A percentile compares a stretch with the other conserved stretches of the same genome.
These are phyloP conservation scores for Terfezia claveryi DNA, from an alignment of 495 filamentous ascomycete genomes.

Conservation along the genomic window DNA sequence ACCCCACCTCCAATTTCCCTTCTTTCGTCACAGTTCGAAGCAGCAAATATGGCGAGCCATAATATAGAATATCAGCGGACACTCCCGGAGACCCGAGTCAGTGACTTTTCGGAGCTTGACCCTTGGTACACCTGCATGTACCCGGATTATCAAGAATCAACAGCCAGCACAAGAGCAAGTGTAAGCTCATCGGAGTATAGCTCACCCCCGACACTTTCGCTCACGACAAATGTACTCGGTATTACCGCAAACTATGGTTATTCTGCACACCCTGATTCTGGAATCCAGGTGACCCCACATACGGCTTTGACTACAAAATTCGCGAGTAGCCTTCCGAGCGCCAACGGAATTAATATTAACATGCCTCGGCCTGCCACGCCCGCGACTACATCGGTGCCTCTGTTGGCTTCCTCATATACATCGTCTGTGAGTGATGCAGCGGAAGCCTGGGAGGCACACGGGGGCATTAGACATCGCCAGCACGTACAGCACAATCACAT, in stretches of 20 bases:
- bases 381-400: neutral
- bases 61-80: neutral
- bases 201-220: neutral
- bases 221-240: neutral
- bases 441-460: neutral
- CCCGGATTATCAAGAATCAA: neutral
- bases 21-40: neutral
- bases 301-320: neutral
- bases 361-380: neutral
- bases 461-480: neutral
- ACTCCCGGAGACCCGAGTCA: neutral
- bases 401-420: neutral
- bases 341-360: neutral
- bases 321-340: neutral
- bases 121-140: neutral
- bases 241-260: neutral
- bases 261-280: neutral
- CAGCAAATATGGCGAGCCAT: neutral
- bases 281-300: neutral
- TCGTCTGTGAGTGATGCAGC: neutral
- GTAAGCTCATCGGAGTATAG: constrained; percentile 24
- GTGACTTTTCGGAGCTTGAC: neutral
- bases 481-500: neutral
- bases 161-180: neutral
- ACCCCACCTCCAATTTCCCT: neutral